Conservation (phyloP, 495 filamentous ascomycete species). For the Sabuloglossum arenarium region DNA sequence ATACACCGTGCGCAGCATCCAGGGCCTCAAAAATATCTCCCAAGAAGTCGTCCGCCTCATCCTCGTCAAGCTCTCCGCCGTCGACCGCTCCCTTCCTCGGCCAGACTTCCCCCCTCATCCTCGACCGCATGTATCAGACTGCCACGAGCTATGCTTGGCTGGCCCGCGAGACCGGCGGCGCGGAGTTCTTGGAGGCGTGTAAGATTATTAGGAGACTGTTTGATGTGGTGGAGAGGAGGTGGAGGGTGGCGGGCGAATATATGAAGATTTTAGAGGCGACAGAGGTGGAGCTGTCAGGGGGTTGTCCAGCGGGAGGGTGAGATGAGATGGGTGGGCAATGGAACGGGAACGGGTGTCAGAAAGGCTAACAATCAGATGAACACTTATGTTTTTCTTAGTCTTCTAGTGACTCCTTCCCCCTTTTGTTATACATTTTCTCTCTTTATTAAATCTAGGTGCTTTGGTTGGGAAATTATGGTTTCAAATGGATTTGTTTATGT, state of each 20-base stretch:
- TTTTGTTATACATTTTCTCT: too few relatives aligned
- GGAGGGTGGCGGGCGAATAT: background rate
- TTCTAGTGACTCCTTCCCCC: too few relatives aligned
- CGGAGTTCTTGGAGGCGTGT: background rate
- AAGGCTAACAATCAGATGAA: too few relatives aligned
- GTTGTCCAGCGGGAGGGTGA: background rate
- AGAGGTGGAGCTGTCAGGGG: background rate
- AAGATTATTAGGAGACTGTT: background rate
- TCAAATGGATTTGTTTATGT: too few relatives aligned
- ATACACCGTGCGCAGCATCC: constrained; percentile 7
- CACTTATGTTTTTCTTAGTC: too few relatives aligned
- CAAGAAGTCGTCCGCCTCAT: constrained; percentile 1
- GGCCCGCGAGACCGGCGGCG: constrained; percentile 5
- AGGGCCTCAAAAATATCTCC: constrained; percentile 13
- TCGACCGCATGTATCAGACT: constrained; percentile 18
- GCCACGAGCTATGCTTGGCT: constrained; percentile 19
- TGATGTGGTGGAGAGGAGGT: background rate
- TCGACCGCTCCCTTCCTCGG: background rate
- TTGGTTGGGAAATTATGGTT: too few relatives aligned
- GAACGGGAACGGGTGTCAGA: too few relatives aligned
- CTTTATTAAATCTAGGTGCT: too few relatives aligned
- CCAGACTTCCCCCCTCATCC: constrained; percentile 12
- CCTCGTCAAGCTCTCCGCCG: background rate
- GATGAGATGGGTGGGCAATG: too few relatives aligned
- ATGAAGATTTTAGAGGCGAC: background rate